Evolutionary conservation across 371 early-diverging fungal genomes (phyloP).

Genomic region (Paraphysoderma sedebokerense): DNA sequence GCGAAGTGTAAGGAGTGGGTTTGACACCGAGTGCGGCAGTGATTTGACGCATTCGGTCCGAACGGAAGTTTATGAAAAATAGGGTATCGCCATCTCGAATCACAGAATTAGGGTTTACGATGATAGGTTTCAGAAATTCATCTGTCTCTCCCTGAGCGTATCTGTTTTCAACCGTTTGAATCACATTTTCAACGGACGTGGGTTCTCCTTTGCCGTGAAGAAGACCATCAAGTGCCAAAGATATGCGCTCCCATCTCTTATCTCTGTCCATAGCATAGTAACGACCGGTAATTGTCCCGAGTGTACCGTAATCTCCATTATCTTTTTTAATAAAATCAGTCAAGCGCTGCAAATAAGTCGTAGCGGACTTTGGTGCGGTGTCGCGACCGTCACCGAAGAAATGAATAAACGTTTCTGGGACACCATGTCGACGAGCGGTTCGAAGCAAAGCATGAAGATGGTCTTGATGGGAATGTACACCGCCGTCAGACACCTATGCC

Average conservation of each 20-base stretch:
- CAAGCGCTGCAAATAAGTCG: slow-evolving; percentile 53
- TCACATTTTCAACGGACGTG: not conserved
- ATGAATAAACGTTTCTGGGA: slow-evolving; percentile 87
- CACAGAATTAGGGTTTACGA: slow-evolving; percentile 52
- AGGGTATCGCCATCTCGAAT: slow-evolving; percentile 54
- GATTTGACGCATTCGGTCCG: slow-evolving; percentile 98
- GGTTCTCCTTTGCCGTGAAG: slow-evolving; percentile 62
- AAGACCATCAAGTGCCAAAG: slow-evolving; percentile 82
- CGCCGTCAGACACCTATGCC: slow-evolving; percentile 83
- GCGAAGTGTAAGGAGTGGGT: slow-evolving; percentile 60
- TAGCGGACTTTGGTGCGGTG: slow-evolving; percentile 79
- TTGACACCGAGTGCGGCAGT: slow-evolving; percentile 33
- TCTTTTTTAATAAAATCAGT: slow-evolving; percentile 34
- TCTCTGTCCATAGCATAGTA: slow-evolving; percentile 99
- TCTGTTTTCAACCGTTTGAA: slow-evolving; percentile 54
- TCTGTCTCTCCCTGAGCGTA: slow-evolving; percentile 81
- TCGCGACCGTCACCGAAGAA: slow-evolving; percentile 99
- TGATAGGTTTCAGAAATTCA: slow-evolving; percentile 97
- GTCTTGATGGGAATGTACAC: slow-evolving; percentile 96
- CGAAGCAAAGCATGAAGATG: slow-evolving; percentile 75
- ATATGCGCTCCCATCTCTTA: slow-evolving; percentile 96
- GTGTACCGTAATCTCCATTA: slow-evolving; percentile 51
- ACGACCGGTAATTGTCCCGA: slow-evolving; percentile 91
- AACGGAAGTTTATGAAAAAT: slow-evolving; percentile 90
- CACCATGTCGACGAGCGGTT: slow-evolving; percentile 63